Percentiles rank a stretch among this genome's conserved stretches.
Conservation (phyloP, 768 basidiomycete genomes). For the Xerocomus spinulosus region DNA sequence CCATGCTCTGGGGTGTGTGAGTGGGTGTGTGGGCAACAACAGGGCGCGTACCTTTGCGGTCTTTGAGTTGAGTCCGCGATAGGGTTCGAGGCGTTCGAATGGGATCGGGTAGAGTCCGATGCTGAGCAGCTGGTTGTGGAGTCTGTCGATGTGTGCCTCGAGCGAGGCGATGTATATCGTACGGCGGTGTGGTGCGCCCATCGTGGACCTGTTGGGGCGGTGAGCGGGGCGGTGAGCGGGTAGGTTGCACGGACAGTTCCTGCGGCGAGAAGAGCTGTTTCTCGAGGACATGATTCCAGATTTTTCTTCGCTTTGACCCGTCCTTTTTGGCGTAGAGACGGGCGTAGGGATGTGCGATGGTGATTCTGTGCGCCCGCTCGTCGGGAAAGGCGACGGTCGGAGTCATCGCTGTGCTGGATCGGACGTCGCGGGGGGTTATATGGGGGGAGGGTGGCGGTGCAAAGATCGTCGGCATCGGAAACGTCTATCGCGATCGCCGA, state of each 20-base stretch:
- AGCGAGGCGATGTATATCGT: constrained; percentile 69
- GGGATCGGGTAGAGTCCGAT: constrained; percentile 54
- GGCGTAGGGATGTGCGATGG: constrained; percentile 63
- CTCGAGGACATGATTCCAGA: constrained; percentile 76
- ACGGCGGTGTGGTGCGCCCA: constrained; percentile 65
- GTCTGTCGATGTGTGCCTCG: constrained; percentile 65
- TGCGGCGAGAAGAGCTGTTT: constrained; percentile 63
- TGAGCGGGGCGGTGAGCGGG: not conserved
- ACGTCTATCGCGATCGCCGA: constrained; percentile 1
- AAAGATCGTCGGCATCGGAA: constrained; percentile 20
- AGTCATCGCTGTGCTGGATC: constrained; percentile 16
- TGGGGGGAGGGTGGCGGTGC: constrained; percentile 12
- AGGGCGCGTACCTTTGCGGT: constrained; percentile 58
- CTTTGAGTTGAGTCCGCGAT: constrained; percentile 69
- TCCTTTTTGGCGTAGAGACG: constrained; percentile 63
- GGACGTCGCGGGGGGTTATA: constrained; percentile 12
- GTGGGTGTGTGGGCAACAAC: not conserved
- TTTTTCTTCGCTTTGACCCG: constrained; percentile 62
- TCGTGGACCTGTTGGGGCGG: constrained; percentile 43
- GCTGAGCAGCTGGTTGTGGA: constrained; percentile 55
- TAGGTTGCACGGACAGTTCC: constrained; percentile 49
- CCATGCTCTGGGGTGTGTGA: constrained; percentile 55
- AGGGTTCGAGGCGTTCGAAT: constrained; percentile 52
- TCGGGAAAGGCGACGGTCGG: constrained; percentile 23
- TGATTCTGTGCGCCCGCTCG: constrained; percentile 21